Evolutionary conservation across 768 basidiomycete genomes (phyloP).

Genomic region (Pisolithus orientalis): DNA sequence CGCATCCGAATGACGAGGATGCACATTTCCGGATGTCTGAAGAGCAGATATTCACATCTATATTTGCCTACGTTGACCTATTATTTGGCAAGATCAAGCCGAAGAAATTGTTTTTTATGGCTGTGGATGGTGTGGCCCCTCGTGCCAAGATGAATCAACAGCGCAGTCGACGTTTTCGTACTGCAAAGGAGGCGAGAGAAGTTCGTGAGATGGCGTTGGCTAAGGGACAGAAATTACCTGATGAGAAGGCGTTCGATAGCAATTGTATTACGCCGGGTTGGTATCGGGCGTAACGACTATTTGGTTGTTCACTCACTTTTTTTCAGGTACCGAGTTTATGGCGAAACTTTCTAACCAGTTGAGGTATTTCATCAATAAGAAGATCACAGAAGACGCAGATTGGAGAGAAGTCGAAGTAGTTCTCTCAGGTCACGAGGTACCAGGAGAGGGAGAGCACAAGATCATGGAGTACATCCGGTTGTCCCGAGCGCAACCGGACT

Average conservation of each 20-base stretch:
- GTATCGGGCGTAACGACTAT: slow-evolving; percentile 16
- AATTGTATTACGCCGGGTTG: slow-evolving; percentile 97
- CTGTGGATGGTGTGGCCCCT: slow-evolving; percentile 95
- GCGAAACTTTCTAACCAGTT: slow-evolving; percentile 84
- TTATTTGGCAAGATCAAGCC: slow-evolving; percentile 97
- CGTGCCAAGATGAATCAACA: slow-evolving; percentile 99
- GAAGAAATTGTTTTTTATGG: slow-evolving; percentile 97
- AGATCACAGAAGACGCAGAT: slow-evolving; percentile 93
- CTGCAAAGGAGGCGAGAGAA: slow-evolving; percentile 89
- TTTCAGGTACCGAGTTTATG: slow-evolving; percentile 91
- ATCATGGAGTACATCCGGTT: slow-evolving; percentile 99
- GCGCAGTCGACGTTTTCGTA: slow-evolving; percentile 86
- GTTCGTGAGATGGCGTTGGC: slow-evolving; percentile 77
- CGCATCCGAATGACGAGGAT: slow-evolving; percentile 95
- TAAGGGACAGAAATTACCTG: slow-evolving; percentile 87
- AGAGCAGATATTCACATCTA: slow-evolving; percentile 94
- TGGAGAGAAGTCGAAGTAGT: slow-evolving; percentile 93
- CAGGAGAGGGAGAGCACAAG: slow-evolving; percentile 99
- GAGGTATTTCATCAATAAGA: slow-evolving; percentile 96
- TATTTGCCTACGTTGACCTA: slow-evolving; percentile 95
- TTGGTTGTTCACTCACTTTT: neutral
- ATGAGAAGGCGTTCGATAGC: slow-evolving; percentile 94
- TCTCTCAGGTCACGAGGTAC: slow-evolving; percentile 94
- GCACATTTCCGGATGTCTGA: slow-evolving; percentile 94
- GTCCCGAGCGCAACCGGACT: slow-evolving; percentile 89